phyloP scores from a whole-genome alignment of 1,284 basidiomycete genomes.

The Cryptococcus maquisensis region DNA sequence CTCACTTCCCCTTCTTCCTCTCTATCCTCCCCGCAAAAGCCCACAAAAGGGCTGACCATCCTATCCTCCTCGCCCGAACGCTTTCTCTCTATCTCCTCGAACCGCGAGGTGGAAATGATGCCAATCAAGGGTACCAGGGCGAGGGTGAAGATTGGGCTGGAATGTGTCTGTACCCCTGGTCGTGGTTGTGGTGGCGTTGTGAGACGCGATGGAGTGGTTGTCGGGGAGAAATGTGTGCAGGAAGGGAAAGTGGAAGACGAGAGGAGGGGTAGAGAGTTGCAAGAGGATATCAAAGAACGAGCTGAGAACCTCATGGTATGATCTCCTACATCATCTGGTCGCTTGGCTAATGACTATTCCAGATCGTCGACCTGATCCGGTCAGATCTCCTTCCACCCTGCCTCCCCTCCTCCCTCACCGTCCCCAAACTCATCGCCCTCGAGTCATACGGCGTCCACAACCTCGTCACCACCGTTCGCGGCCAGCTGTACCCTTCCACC shows the following conservation, averaged over 20 bases:
- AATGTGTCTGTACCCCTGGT: constrained; percentile 34
- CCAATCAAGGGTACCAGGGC: constrained; percentile 85
- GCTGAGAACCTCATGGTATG: constrained; percentile 90
- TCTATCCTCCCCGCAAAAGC: background rate
- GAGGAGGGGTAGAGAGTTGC: constrained; percentile 52
- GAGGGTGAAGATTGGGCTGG: constrained; percentile 34
- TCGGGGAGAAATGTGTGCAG: constrained; percentile 14
- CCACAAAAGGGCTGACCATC: constrained; percentile 61
- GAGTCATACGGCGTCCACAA: constrained; percentile 97
- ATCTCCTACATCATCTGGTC: background rate
- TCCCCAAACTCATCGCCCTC: constrained; percentile 79
- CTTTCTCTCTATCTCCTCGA: constrained; percentile 77
- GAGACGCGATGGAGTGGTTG: constrained; percentile 3
- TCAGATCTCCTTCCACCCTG: constrained; percentile 79
- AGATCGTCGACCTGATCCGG: constrained; percentile 91
- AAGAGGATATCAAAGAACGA: constrained; percentile 80
- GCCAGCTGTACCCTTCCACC: constrained; percentile 45
- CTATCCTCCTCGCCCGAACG: constrained; percentile 83
- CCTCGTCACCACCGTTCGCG: constrained; percentile 89
- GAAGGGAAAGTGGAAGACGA: constrained; percentile 42
- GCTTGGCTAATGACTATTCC: background rate
- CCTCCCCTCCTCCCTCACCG: constrained; percentile 65
- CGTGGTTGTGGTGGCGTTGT: constrained; percentile 24
- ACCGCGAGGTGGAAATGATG: constrained; percentile 66
- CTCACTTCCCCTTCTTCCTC: constrained; percentile 21